Evolutionary conservation across 2,329 filamentous ascomycete genomes (phyloP), one percentile per base, ranked within the genome.

Genomic region (Pseudocercospora musae): DNA sequence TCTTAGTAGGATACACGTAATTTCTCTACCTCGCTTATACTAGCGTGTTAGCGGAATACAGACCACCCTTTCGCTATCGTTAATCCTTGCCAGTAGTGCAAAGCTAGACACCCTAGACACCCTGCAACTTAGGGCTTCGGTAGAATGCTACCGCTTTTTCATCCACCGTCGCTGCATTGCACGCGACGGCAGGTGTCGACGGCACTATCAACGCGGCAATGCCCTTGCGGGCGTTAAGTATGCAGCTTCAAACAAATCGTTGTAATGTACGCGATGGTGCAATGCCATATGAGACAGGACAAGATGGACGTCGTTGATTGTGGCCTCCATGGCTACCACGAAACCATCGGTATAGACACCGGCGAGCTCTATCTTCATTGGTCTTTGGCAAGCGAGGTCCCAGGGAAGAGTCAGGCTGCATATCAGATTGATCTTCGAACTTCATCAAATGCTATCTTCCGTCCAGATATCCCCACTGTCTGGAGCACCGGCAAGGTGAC

Each of bases 291-390:
- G 8, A 52, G 15, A n/a, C 52, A 8, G 31, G 25, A n/a, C 52
- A n/a, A 23, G 5, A 73, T 76, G 67, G 65, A 71, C 53, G 64
- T 78, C 20, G 65, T 65, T 20, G 65, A 66, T 15, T 77, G 75
- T 59, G 76, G 77, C 21, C 78, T 79, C 18, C 76, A 79, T 57
- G 74, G 72, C 57, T 79, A 76, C 57, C 71, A 75, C 44, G 76
- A 79, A 66, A 70, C 72, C 2, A 64, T 78, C 7, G 77, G 77
- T 4, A 76, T 79, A 58, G 77, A 79, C 58, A 69, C 73, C 4
- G 75, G 78, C 49, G 70, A 75, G 48, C 67, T 78, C 11, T 73
- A 73, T 29, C 71, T 78, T 58, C 76, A 58, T 25, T 58, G 56
- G 44, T 49, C 56, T 11, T 20, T 50, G 13, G 49, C 18, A 23